Base-by-base conservation (phyloP, 2,329 filamentous ascomycete genomes). In the Paecilomyces dactylethromorphus region DNA sequence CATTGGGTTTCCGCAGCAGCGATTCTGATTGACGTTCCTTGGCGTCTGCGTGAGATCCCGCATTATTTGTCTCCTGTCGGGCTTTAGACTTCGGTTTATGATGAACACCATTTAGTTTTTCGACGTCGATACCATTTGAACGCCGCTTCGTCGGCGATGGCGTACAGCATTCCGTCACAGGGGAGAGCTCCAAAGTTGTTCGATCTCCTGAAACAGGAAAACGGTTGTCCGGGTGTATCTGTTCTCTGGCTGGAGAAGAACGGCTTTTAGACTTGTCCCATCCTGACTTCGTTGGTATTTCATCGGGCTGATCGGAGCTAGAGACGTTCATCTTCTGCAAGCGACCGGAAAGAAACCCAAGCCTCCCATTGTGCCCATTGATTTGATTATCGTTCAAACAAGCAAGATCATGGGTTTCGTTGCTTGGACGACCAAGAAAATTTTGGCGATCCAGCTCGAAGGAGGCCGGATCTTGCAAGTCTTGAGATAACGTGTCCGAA, bases 401-500 rank as follows among this genome's bases (percentile, higher is more conserved):
- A 39, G 55, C 60, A 3, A 61, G 59, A 45, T 64, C 66, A 35
- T 64, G 64, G 1, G 58, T 56, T 32, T 73, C 71, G 3, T 66
- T 59, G 12, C 69, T 66, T 45, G 66, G 65, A 33, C 67, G 66
- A 45, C 62, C 58, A 56, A 68, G 70, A 35, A 64, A 65, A 5
- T 65, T 63, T 22, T 65, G 62, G 49, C 68, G 68, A 11, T 75
- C 73, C 53, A 72, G 66, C 22, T 76, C 73, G 54, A 74, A 72
- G 0, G 69, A 70, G 10, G 64, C 68, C 35, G 67, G 69, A 15
- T 77, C 74, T 58, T 72, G 73, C 18, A 71, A 69, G 56, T 74
- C 74, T 45, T 74, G 71, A 35, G 73, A 76, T 52, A 74, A 63
- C 1, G 73, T 69, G 58, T 76, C 73, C 3, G 74, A 74, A 18